Evolutionary conservation across 2,329 filamentous ascomycete genomes (phyloP).

Genomic region (Zymoseptoria crescenta): DNA sequence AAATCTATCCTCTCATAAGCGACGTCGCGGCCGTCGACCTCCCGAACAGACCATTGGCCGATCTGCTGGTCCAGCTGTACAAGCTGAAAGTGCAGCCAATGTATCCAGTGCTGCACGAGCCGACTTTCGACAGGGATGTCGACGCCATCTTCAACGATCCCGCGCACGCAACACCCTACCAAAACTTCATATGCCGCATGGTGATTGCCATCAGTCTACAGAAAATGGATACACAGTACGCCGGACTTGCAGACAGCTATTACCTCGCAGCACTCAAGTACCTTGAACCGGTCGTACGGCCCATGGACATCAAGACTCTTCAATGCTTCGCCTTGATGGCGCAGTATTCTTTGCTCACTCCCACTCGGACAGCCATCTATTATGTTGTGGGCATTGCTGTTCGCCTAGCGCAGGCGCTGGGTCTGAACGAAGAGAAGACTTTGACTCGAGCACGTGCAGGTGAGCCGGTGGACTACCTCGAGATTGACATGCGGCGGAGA

Average conservation of each 20-base stretch:
- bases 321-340: conserved; percentile 84
- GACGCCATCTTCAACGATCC: conserved; percentile 70
- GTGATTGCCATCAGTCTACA: conserved; percentile 92
- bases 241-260: conserved; percentile 90
- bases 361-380: conserved; percentile 85
- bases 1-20: conserved; percentile 86
- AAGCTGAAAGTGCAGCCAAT: conserved; percentile 84
- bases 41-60: conserved; percentile 64
- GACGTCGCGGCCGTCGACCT: conserved; percentile 69
- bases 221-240: conserved; percentile 80
- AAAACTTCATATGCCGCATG: conserved; percentile 83
- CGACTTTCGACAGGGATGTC: conserved; percentile 65
- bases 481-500: conserved; percentile 81
- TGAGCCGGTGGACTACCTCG: conserved; percentile 58
- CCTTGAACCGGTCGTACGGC: conserved; percentile 72
- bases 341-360: conserved; percentile 86
- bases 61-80: conserved; percentile 76
- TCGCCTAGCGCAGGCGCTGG: conserved; percentile 80
- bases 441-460: conserved; percentile 58
- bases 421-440: conserved; percentile 81
- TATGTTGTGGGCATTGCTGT: conserved; percentile 86
- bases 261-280: conserved; percentile 82
- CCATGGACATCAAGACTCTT: conserved; percentile 83
- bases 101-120: conserved; percentile 80
- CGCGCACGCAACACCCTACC: conserved; percentile 49